These are phyloP conservation scores for Puccinia horiana DNA, from an alignment of 1,284 basidiomycete genomes.

Conservation along the genomic window DNA sequence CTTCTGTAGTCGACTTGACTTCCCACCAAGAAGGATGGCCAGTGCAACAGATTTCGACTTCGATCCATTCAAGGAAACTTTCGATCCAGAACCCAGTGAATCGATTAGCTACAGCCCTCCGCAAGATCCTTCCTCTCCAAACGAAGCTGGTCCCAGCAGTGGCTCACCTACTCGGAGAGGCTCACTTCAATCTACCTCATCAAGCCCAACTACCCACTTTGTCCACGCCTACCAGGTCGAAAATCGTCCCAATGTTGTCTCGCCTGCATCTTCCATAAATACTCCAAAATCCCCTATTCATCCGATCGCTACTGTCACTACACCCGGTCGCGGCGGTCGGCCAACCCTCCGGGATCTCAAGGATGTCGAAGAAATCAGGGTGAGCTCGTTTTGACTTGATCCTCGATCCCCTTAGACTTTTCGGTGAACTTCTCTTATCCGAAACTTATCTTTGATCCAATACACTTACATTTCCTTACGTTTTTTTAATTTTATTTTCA, in stretches of 20 bases:
- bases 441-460: background rate
- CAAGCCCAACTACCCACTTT: constrained; percentile 15
- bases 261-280: constrained; percentile 7
- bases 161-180: constrained; percentile 1
- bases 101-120: background rate
- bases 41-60: constrained; percentile 6
- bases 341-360: constrained; percentile 47
- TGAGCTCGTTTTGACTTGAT: background rate
- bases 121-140: constrained; percentile 2
- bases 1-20: background rate
- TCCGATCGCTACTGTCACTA: constrained; percentile 34
- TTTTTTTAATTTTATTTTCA: background rate
- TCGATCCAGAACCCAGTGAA: background rate
- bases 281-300: constrained; percentile 18
- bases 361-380: constrained; percentile 46
- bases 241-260: constrained; percentile 11
- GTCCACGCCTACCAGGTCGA: constrained; percentile 29
- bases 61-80: constrained; percentile 40
- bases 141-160: constrained; percentile 12
- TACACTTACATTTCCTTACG: background rate
- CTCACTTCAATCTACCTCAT: constrained; percentile 18
- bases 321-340: constrained; percentile 36
- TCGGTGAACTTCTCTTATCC: background rate
- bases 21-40: background rate
- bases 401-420: background rate